phyloP scores from a whole-genome alignment of 2,329 filamentous ascomycete species.

The Polychaeton citri region DNA sequence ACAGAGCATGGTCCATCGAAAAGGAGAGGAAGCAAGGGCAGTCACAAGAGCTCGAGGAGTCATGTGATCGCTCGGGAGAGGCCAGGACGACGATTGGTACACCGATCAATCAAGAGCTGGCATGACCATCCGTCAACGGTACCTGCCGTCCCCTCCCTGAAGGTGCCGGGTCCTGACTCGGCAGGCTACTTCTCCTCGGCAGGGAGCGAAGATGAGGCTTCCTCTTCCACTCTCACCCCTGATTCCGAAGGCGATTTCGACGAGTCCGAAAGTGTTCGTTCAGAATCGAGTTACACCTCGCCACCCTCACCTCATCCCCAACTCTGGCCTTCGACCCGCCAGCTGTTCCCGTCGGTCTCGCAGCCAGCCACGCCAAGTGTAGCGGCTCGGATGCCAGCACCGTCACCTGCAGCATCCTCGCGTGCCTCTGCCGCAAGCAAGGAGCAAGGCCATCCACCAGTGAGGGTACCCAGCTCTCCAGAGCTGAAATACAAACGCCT shows the following conservation, averaged over 20 bases:
- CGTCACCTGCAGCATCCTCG: not conserved
- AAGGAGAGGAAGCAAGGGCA: not conserved
- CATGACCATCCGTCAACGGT: not conserved
- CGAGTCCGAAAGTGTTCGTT: not conserved
- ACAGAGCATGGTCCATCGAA: not conserved
- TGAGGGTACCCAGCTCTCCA: slow-evolving; percentile 19
- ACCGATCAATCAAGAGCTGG: not conserved
- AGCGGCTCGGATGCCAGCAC: slow-evolving; percentile 5
- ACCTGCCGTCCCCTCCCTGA: not conserved
- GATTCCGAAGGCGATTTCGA: not conserved
- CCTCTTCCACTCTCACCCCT: not conserved
- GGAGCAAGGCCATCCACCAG: too few relatives aligned
- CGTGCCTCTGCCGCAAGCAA: too few relatives aligned
- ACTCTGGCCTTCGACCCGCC: slow-evolving; percentile 11
- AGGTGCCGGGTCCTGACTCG: not conserved
- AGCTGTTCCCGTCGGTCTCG: slow-evolving; percentile 10
- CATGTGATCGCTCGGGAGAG: not conserved
- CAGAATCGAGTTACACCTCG: not conserved
- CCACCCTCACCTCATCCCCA: not conserved
- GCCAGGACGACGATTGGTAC: not conserved
- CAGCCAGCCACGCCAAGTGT: slow-evolving; percentile 15
- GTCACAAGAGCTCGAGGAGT: not conserved
- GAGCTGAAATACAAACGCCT: slow-evolving; percentile 29
- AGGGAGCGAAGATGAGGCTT: not conserved
- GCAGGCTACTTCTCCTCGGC: not conserved